Conservation (phyloP, 2,329 filamentous ascomycete species). For the Coniochaeta sp. region DNA sequence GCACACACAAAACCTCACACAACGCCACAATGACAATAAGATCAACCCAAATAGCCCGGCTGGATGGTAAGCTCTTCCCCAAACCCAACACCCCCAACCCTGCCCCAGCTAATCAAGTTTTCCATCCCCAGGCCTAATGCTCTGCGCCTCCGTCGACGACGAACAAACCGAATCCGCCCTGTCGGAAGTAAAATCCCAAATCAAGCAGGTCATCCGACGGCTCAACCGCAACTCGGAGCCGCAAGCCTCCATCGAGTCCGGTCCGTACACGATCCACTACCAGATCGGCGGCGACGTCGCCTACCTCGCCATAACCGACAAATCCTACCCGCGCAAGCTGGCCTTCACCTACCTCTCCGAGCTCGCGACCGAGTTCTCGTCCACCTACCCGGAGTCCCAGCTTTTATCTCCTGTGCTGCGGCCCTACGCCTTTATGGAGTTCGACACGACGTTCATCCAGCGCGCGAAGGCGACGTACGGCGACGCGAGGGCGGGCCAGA, state of each 20-base stretch:
- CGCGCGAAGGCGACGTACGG: constrained; percentile 92
- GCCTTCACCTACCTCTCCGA: constrained; percentile 97
- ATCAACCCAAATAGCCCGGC: constrained; percentile 88
- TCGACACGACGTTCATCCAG: constrained; percentile 93
- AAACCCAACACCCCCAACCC: constrained; percentile 4
- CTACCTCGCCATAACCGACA: constrained; percentile 91
- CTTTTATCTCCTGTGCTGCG: constrained; percentile 69
- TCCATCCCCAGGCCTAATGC: constrained; percentile 66
- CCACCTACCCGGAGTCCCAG: constrained; percentile 68
- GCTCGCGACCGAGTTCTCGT: constrained; percentile 83
- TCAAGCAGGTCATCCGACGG: constrained; percentile 83
- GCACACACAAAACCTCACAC: constrained; percentile 2
- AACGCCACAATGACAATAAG: constrained; percentile 58
- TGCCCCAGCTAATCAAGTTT: not conserved
- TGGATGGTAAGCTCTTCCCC: constrained; percentile 65
- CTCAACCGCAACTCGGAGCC: constrained; percentile 83
- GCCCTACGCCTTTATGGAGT: constrained; percentile 95
- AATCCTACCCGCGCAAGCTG: constrained; percentile 92
- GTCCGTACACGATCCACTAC: constrained; percentile 78
- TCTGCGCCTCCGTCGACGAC: constrained; percentile 92
- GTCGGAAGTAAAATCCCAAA: constrained; percentile 80
- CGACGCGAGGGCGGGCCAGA: constrained; percentile 82
- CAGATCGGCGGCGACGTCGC: constrained; percentile 75
- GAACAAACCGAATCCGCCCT: constrained; percentile 70
- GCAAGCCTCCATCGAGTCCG: constrained; percentile 87